phyloP scores from a whole-genome alignment of 805 yeast genomes.

The Candida corydali region DNA sequence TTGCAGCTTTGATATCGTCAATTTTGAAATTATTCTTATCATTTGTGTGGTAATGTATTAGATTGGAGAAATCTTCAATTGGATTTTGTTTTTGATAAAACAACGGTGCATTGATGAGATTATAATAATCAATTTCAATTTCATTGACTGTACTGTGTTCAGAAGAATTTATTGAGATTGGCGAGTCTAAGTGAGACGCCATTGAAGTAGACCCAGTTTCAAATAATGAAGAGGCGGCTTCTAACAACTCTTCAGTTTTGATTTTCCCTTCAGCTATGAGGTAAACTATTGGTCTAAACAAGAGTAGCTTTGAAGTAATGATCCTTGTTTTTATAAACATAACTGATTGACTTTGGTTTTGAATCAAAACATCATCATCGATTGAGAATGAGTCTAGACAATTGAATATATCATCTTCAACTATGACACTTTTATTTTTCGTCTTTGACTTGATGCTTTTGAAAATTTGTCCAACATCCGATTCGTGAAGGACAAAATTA shows the following conservation, averaged over 20 bases:
- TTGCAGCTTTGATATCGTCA: conserved; percentile 20
- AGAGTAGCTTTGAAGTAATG: conserved; percentile 25
- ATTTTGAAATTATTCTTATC: conserved; percentile 13
- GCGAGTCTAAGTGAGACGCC: conserved; percentile 9
- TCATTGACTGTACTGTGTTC: conserved; percentile 9
- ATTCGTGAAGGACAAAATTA: conserved; percentile 28
- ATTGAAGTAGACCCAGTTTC: conserved; percentile 1
- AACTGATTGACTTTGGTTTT: conserved; percentile 33
- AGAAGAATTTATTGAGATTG: conserved; percentile 6
- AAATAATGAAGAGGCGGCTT: conserved; percentile 21
- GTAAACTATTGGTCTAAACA: conserved; percentile 33
- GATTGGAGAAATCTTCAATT: conserved; percentile 28
- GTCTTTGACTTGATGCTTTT: conserved; percentile 21
- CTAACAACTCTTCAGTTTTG: conserved; percentile 21
- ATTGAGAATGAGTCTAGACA: conserved; percentile 32
- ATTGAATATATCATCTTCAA: conserved; percentile 16
- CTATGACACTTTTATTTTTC: conserved; percentile 12
- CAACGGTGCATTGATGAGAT: conserved; percentile 22
- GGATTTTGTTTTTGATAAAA: conserved; percentile 24
- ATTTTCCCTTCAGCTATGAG: conserved; percentile 28
- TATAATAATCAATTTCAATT: conserved; percentile 15
- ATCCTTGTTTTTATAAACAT: conserved; percentile 38
- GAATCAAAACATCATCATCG: conserved; percentile 28
- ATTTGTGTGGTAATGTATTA: conserved; percentile 17
- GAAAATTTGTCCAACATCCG: conserved; percentile 26